Base-by-base conservation (phyloP, 1,284 basidiomycete species). In the Rhodotorula sp. region DNA sequence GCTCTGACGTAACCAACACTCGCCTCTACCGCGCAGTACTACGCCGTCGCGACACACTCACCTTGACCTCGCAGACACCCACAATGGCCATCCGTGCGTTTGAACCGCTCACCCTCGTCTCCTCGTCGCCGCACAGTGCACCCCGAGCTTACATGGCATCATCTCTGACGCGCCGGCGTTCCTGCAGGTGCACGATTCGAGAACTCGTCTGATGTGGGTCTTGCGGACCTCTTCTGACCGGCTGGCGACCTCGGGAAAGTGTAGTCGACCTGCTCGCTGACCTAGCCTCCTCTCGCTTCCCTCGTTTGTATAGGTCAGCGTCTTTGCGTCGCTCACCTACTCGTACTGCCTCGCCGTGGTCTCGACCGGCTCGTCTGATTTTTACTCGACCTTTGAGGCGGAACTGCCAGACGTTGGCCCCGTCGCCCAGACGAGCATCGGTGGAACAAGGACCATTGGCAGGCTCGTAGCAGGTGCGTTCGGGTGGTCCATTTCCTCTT, bases 341-440 rank as follows among this genome's bases (percentile, higher is more conserved):
- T 81, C 84, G 80, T 96, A 94, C 85, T 95, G 93, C 82, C 87
- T 96, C 61, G 87, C 76, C 44, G 75, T 74, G 44, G 68, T 79
- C 77, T 76, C 75, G 46, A 70, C 70, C 48, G 95, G 94, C 78
- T 94, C 92, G 80, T 90, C 93, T 77, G 98, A 99, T 84, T 99
- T 99, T 79, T 97, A 96, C 86, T 95, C 93, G 39, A 90, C 91
- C 44, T 99, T 98, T 79, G 94, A 99, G 84, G 87, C 90, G 76
- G 94, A 98, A 81, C 88, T 98, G 51, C 88, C 87, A 70, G 95
- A 96, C 79, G 88, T 97, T 66, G 86, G 98, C 78, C 95, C 95
- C 72, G 93, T 99, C 83, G 91, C 99, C 60, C 93, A 98, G 85
- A 94, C 94, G 64, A 92, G 89, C 79, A 97, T 99, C 81, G 94